Base-by-base conservation (phyloP, 345 rosid species). In the Pelargonium nanum region DNA sequence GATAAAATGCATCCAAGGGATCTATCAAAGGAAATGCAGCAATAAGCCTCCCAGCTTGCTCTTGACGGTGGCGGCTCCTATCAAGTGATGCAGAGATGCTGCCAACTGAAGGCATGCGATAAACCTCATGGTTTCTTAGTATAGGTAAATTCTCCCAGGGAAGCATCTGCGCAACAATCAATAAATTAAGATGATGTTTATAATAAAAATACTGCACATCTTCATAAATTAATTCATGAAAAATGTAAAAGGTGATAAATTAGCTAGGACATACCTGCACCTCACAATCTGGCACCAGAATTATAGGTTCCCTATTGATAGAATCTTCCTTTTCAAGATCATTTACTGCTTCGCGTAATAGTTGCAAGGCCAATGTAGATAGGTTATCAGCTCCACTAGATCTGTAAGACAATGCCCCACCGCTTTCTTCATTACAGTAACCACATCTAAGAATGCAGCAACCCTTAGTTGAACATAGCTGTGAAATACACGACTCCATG, bases 61-160 rank as follows among this genome's bases (percentile, higher is more conserved):
- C 81, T 70, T 69, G 78, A 9, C 52, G 62, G 55, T 63, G 70
- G 64, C 55, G 26, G 61, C 80, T 80, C 78, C 75, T 85, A 58
- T 84, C 74, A 44, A 87, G 76, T 34, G 76, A 75, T 22, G 68
- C 68, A 19, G 68, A 69, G 63, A 87, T 85, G 75, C 97, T 89
- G 62, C 82, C 80, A n/a, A 89, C 86, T 6, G 94, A 87, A 60
- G 99, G 99, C 93, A 93, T 85, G 53, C 97, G 91, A 74, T 93
- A 93, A 57, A 85, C 91, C 78, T 87, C 99, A 57, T 85, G 91
- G 57, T 79, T 83, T 78, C 97, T 79, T 45, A 93, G 77, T 50
- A 72, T 76, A 1, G 99, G 97, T 59, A 93, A 72, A 68, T 75
- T 93, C 76, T 93, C 99, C 99, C 99, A 93, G 9, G 99, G 96